Evolutionary conservation across 805 yeast genomes (phyloP).

Genomic region (Candida quercuum): DNA sequence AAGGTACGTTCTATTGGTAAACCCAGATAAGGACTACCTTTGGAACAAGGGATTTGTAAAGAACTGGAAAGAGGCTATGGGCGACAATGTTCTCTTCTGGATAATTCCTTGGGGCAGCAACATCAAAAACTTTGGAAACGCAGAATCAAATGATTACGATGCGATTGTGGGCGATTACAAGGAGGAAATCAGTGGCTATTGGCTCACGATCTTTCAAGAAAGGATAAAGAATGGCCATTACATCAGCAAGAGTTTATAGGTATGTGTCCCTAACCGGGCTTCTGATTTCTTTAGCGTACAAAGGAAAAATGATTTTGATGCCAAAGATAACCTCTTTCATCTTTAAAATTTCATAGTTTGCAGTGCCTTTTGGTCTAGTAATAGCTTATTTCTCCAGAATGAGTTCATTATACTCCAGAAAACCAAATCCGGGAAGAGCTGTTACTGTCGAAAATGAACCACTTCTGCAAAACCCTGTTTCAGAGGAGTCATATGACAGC

Average conservation of each 20-base stretch:
- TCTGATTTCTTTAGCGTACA: not conserved
- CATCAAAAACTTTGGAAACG: slow-evolving; percentile 4
- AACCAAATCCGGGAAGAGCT: too few species aligned
- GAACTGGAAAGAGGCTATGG: slow-evolving; percentile 27
- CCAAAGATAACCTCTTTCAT: too few species aligned
- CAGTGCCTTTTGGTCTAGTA: too few species aligned
- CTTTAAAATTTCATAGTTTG: too few species aligned
- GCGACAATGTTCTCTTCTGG: slow-evolving; percentile 24
- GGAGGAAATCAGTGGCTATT: slow-evolving; percentile 20
- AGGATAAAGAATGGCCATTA: slow-evolving; percentile 25
- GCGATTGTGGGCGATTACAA: slow-evolving; percentile 24
- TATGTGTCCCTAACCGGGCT: not conserved
- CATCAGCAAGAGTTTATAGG: slow-evolving; percentile 3
- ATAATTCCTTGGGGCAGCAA: slow-evolving; percentile 23
- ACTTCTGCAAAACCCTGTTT: too few species aligned
- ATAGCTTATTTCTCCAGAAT: too few species aligned
- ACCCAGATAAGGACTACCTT: slow-evolving; percentile 11
- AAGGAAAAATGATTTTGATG: too few species aligned
- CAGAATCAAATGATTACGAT: slow-evolving; percentile 6
- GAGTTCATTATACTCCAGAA: too few species aligned
- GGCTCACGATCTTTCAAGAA: slow-evolving; percentile 15
- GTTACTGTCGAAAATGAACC: too few species aligned
- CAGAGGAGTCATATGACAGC: too few species aligned
- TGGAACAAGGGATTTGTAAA: slow-evolving; percentile 17
- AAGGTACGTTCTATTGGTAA: slow-evolving; percentile 36